Evolutionary conservation across 2,329 filamentous ascomycete species (phyloP).

Genomic region (Lachnellula cervina): DNA sequence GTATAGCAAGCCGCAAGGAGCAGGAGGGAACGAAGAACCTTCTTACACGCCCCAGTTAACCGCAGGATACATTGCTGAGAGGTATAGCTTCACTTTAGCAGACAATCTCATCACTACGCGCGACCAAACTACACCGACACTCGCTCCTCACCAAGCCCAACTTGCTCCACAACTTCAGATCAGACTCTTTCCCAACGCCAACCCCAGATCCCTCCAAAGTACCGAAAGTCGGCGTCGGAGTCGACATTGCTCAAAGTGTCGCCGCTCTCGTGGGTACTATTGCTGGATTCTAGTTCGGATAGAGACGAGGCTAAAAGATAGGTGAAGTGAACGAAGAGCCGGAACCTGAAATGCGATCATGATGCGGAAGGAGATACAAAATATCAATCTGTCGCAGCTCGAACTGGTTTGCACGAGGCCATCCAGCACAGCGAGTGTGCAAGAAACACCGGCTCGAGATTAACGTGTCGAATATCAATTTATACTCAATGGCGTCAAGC

Average conservation of each 20-base stretch:
- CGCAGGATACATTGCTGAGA: too few species aligned
- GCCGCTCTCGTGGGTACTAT: background rate
- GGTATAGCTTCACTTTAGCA: background rate
- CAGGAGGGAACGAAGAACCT: too few species aligned
- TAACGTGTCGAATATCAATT: too few species aligned
- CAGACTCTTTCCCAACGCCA: background rate
- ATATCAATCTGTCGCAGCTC: too few species aligned
- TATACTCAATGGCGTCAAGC: too few species aligned
- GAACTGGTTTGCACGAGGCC: background rate
- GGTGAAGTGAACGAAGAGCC: background rate
- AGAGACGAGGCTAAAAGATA: background rate
- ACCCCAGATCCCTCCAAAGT: background rate
- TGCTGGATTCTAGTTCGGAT: slow-evolving; percentile 1
- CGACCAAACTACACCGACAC: too few species aligned
- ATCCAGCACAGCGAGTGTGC: background rate
- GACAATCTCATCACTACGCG: too few species aligned
- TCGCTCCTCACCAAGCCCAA: too few species aligned
- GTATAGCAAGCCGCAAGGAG: too few species aligned
- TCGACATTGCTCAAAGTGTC: background rate
- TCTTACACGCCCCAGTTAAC: too few species aligned
- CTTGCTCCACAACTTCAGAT: background rate
- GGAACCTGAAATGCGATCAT: background rate
- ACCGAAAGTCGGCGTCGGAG: background rate
- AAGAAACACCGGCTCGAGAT: too few species aligned
- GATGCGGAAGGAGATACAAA: background rate